Percentiles rank a stretch among this genome's conserved stretches.
Evolutionary conservation across 768 basidiomycete species (phyloP).

Genomic region (Crepidotus variabilis): DNA sequence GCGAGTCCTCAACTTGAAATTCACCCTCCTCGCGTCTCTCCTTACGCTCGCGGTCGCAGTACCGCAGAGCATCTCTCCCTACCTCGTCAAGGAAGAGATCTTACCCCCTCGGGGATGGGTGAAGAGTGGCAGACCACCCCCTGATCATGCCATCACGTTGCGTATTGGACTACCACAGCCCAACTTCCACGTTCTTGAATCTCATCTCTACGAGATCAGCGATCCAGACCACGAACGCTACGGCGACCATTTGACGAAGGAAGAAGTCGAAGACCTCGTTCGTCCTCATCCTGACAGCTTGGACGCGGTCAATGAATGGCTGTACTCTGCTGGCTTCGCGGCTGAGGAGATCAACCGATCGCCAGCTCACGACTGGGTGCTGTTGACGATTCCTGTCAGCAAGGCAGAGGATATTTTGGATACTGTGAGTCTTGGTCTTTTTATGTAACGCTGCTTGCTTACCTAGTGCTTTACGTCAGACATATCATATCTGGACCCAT

Average conservation of each 20-base stretch:
- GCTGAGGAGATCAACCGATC: conserved; percentile 46
- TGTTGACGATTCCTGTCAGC: conserved; percentile 49
- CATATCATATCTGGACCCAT: conserved; percentile 54
- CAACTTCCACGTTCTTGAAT: conserved; percentile 43
- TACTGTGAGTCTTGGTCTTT: conserved; percentile 29
- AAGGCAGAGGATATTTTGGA: conserved; percentile 65
- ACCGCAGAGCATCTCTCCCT: background rate
- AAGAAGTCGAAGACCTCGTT: conserved; percentile 60
- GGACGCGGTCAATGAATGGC: conserved; percentile 58
- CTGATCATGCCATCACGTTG: conserved; percentile 45
- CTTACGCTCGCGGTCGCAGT: background rate
- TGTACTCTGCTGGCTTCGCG: conserved; percentile 48
- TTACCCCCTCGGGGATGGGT: conserved; percentile 47
- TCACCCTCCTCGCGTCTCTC: background rate
- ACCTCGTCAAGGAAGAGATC: conserved; percentile 19
- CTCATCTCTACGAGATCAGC: conserved; percentile 52
- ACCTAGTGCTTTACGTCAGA: conserved; percentile 25
- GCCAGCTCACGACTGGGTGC: conserved; percentile 65
- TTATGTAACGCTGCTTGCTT: background rate
- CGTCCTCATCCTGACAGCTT: conserved; percentile 55
- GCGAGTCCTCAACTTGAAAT: background rate
- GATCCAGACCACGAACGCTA: conserved; percentile 49
- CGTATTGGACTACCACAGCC: conserved; percentile 55
- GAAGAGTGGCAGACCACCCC: conserved; percentile 37
- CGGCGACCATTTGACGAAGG: conserved; percentile 58